These are phyloP conservation scores for Tolypocladium capitatum DNA, from an alignment of 2,329 filamentous ascomycete species.

Conservation along the genomic window DNA sequence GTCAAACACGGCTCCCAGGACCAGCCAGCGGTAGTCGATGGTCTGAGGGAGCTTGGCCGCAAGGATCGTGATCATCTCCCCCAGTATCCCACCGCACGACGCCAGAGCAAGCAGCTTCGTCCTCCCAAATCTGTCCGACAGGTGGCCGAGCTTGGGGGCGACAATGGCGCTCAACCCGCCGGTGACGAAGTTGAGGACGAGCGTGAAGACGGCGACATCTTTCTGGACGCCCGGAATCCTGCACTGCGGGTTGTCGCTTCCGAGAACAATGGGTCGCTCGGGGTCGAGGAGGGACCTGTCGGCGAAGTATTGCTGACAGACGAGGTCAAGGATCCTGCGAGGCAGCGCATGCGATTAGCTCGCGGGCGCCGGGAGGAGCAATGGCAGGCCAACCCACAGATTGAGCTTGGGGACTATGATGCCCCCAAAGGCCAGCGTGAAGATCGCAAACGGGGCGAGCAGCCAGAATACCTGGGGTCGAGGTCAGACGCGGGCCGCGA, in stretches of 20 bases:
- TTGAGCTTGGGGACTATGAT: constrained; percentile 79
- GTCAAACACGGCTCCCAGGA: constrained; percentile 66
- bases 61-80: constrained; percentile 65
- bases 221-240: constrained; percentile 66
- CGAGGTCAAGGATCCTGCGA: constrained; percentile 56
- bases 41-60: constrained; percentile 61
- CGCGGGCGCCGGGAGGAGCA: not conserved
- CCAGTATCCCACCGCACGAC: constrained; percentile 59
- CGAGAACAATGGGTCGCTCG: constrained; percentile 46
- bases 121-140: constrained; percentile 80
- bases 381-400: constrained; percentile 32
- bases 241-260: constrained; percentile 65
- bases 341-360: not conserved
- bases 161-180: constrained; percentile 70
- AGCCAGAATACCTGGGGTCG: constrained; percentile 62
- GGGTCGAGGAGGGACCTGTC: constrained; percentile 49
- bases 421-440: constrained; percentile 76
- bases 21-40: constrained; percentile 64
- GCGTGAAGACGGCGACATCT: constrained; percentile 62
- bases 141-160: constrained; percentile 67
- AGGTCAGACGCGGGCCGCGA: constrained; percentile 9
- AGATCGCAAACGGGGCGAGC: constrained; percentile 64
- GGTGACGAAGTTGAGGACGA: constrained; percentile 60
- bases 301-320: constrained; percentile 72
- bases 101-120: constrained; percentile 60